These are phyloP conservation scores for Dicorynia guianensis DNA, from an alignment of 306 rosid species.

Conservation along the genomic window DNA sequence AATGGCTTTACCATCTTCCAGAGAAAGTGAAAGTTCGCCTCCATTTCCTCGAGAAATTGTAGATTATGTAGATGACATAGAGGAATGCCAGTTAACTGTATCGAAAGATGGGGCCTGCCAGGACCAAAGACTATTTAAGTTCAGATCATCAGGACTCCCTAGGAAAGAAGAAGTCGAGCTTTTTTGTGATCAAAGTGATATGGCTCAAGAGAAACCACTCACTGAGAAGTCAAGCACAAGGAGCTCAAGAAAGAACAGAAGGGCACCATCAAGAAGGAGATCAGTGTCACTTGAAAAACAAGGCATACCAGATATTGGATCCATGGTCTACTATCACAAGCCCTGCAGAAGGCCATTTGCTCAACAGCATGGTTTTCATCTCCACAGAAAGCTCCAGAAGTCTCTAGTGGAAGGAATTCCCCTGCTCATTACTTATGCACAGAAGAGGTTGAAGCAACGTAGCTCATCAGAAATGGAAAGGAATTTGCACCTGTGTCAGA, in stretches of 20 bases:
- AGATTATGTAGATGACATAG: slow-evolving; percentile 57
- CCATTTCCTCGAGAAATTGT: slow-evolving; percentile 40
- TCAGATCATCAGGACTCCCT: slow-evolving; percentile 41
- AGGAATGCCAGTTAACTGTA: slow-evolving; percentile 52
- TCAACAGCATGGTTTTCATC: slow-evolving; percentile 13
- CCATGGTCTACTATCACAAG: slow-evolving; percentile 48
- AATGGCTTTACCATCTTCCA: slow-evolving; percentile 33
- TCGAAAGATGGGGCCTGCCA: slow-evolving; percentile 45
- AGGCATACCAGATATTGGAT: slow-evolving; percentile 54
- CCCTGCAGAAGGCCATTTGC: slow-evolving; percentile 25
- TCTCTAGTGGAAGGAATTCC: slow-evolving; percentile 22
- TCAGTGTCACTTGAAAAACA: slow-evolving; percentile 47
- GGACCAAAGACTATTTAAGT: slow-evolving; percentile 65
- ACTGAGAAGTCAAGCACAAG: slow-evolving; percentile 53
- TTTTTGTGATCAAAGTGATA: slow-evolving; percentile 29
- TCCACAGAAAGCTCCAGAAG: slow-evolving; percentile 44
- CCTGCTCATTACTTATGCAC: neutral
- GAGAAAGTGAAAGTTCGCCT: slow-evolving; percentile 34
- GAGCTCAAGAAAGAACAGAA: slow-evolving; percentile 44
- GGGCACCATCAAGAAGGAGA: slow-evolving; percentile 51
- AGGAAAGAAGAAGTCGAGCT: slow-evolving; percentile 20
- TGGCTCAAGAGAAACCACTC: slow-evolving; percentile 33
- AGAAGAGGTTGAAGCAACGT: slow-evolving; percentile 38
- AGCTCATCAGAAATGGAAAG: slow-evolving; percentile 38
- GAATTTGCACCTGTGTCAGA: slow-evolving; percentile 8